Percentiles rank a stretch among this genome's conserved stretches.
Evolutionary conservation across 768 basidiomycete genomes (phyloP).

Genomic region (Holtermanniella nyarrowii): DNA sequence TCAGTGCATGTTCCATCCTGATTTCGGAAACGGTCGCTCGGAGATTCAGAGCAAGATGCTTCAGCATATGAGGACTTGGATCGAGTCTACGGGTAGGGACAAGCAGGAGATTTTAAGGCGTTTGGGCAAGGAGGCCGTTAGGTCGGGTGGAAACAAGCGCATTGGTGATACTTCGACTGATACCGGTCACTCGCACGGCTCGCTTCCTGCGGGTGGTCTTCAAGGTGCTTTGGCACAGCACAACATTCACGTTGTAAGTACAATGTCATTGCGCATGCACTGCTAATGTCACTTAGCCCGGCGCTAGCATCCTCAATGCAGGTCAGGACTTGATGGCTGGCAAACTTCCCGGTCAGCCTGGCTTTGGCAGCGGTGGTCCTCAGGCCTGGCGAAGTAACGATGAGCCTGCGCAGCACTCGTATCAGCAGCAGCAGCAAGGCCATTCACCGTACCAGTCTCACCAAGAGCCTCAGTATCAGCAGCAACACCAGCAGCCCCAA

Average conservation of each 20-base stretch:
- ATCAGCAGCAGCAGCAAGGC: neutral
- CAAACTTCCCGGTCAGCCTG: constrained; percentile 38
- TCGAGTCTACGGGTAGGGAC: constrained; percentile 21
- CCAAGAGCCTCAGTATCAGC: neutral
- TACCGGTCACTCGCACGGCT: constrained; percentile 33
- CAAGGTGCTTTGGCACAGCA: constrained; percentile 35
- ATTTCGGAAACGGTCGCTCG: constrained; percentile 27
- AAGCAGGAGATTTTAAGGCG: constrained; percentile 31
- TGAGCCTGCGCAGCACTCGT: neutral
- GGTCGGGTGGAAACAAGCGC: constrained; percentile 29
- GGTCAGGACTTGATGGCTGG: constrained; percentile 37
- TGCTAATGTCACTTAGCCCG: constrained; percentile 23
- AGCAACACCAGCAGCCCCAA: too few species aligned
- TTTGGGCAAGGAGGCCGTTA: constrained; percentile 29
- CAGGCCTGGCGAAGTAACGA: constrained; percentile 27
- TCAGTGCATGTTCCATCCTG: constrained; percentile 38
- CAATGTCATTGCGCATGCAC: neutral
- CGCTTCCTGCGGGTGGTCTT: constrained; percentile 31
- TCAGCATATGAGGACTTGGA: constrained; percentile 28
- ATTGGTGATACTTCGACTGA: constrained; percentile 25
- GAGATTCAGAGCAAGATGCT: constrained; percentile 34
- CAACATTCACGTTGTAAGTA: constrained; percentile 37
- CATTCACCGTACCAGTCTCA: neutral
- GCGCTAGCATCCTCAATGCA: constrained; percentile 34
- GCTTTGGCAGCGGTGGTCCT: constrained; percentile 36